phyloP scores from a whole-genome alignment of 2,329 filamentous ascomycete species.

The Cladosporium velox region DNA sequence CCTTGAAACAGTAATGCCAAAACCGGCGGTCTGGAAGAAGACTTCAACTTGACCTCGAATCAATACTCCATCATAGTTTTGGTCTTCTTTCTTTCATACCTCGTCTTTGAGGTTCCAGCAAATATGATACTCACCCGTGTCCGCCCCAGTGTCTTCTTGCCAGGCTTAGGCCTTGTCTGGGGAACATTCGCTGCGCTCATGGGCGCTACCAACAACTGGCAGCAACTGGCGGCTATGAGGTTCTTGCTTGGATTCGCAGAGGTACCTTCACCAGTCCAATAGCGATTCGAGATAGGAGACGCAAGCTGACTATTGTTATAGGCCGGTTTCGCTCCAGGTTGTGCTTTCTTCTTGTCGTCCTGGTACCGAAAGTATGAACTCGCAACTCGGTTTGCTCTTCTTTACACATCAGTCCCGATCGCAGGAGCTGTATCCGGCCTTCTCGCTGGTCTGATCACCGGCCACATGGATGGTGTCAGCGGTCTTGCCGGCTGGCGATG shows the following conservation, averaged over 20 bases:
- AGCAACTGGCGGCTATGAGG: constrained; percentile 56
- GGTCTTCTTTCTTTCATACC: constrained; percentile 74
- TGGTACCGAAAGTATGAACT: constrained; percentile 40
- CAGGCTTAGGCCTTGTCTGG: constrained; percentile 54
- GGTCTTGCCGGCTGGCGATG: constrained; percentile 61
- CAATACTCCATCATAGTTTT: constrained; percentile 55
- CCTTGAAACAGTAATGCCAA: constrained; percentile 3
- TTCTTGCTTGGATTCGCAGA: constrained; percentile 60
- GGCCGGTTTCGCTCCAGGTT: constrained; percentile 54
- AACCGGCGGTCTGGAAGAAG: constrained; percentile 47
- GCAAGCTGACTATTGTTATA: constrained; percentile 55
- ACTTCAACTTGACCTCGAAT: constrained; percentile 31
- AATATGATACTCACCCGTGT: constrained; percentile 69
- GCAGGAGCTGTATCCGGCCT: constrained; percentile 55
- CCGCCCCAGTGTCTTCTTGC: constrained; percentile 48
- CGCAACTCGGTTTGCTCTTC: constrained; percentile 52
- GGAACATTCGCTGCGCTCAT: constrained; percentile 63
- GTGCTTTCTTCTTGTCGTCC: constrained; percentile 70
- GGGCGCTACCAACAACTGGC: constrained; percentile 60
- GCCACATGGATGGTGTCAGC: constrained; percentile 59
- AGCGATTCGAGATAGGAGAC: not conserved
- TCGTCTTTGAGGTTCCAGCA: constrained; percentile 70
- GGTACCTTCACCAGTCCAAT: not conserved
- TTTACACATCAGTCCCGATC: constrained; percentile 55
- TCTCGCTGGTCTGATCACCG: constrained; percentile 62